Evolutionary conservation across 345 rosid genomes (phyloP).

Genomic region (Syzygium aqueum): DNA sequence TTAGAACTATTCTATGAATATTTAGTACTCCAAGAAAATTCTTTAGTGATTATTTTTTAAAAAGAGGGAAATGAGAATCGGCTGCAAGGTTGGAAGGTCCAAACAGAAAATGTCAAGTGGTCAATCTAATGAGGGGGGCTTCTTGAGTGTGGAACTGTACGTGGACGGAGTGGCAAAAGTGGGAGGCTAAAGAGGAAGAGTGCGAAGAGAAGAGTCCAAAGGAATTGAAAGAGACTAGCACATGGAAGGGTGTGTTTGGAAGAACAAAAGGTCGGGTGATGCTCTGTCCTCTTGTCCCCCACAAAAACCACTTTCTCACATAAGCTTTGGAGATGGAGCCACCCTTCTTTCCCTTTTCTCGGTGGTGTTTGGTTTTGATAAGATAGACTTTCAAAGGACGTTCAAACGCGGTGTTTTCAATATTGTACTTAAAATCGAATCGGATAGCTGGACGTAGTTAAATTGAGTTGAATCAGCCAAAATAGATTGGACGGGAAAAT

Average conservation of each 20-base stretch:
- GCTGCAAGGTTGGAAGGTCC: slow-evolving; percentile 42
- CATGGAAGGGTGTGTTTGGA: slow-evolving; percentile 80
- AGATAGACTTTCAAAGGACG: not conserved
- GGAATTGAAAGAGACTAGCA: slow-evolving; percentile 35
- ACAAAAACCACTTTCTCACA: not conserved
- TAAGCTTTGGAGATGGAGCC: slow-evolving; percentile 23
- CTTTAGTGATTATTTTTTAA: not conserved
- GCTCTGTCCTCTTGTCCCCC: slow-evolving; percentile 1
- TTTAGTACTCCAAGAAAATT: not conserved
- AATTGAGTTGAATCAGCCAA: not conserved
- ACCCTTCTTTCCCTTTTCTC: not conserved
- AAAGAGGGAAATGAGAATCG: slow-evolving; percentile 37
- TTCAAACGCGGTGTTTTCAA: not conserved
- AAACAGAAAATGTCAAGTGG: slow-evolving; percentile 43
- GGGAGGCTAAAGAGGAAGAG: not conserved
- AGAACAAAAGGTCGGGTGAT: slow-evolving; percentile 30
- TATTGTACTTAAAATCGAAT: not conserved
- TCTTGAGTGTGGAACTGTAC: slow-evolving; percentile 15
- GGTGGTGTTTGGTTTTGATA: slow-evolving; percentile 11
- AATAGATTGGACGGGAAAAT: not conserved
- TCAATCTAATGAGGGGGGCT: slow-evolving; percentile 47
- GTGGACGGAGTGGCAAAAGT: slow-evolving; percentile 14
- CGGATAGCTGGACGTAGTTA: not conserved
- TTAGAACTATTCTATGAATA: not conserved
- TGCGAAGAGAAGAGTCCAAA: slow-evolving; percentile 36